Evolutionary conservation across 2,329 filamentous ascomycete species (phyloP).

Genomic region (Diplodia scrobiculata): DNA sequence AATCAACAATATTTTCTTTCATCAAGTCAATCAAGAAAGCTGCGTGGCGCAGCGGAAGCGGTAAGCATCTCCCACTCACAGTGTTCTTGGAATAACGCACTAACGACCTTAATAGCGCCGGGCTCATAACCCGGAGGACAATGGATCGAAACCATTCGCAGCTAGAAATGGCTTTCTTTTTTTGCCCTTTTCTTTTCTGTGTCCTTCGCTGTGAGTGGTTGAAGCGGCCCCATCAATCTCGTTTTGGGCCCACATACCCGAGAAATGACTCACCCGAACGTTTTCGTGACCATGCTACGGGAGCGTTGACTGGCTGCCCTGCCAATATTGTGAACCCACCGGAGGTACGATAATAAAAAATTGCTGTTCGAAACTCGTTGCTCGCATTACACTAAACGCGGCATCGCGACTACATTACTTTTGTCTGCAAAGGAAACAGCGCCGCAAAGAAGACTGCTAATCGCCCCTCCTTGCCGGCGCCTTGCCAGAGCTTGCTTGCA

Average conservation of each 20-base stretch:
- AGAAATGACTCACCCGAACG: conserved; percentile 6
- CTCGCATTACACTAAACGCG: neutral
- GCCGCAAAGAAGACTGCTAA: neutral
- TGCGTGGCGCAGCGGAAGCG: conserved; percentile 29
- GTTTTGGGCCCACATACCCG: conserved; percentile 6
- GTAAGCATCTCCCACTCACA: neutral
- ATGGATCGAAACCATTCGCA: conserved; percentile 38
- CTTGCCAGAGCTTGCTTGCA: neutral
- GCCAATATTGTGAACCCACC: neutral
- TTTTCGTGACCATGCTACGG: neutral
- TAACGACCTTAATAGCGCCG: conserved; percentile 31
- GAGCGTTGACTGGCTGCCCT: conserved; percentile 6
- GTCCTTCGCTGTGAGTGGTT: neutral
- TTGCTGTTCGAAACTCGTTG: conserved; percentile 16
- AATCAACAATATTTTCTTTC: neutral
- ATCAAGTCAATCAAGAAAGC: conserved; percentile 22
- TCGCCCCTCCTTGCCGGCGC: neutral
- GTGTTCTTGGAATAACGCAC: neutral
- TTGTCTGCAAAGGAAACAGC: no score
- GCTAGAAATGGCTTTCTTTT: conserved; percentile 13
- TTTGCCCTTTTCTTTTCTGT: neutral
- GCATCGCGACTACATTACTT: neutral
- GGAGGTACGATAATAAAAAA: neutral
- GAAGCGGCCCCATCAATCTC: neutral
- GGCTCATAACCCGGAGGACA: conserved; percentile 42